Base-by-base conservation (phyloP, 2,329 filamentous ascomycete genomes). In the Dothidotthia symphoricarpi region DNA sequence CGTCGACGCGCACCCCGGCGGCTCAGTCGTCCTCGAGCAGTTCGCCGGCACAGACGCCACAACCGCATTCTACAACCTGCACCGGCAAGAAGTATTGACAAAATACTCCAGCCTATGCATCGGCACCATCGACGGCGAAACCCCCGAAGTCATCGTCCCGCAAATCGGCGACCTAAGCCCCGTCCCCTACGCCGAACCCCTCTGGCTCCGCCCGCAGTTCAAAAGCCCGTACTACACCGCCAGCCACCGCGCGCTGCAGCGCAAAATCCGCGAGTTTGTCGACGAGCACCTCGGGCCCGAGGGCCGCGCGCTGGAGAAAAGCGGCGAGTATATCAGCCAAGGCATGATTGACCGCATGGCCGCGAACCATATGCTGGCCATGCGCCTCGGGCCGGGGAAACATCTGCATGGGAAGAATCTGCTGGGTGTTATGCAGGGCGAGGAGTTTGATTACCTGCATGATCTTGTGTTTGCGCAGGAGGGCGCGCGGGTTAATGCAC, bases 361-460 rank as follows among this genome's bases (percentile, higher is more conserved):
- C n/a, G 74, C 78, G 57, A 75, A 76, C 16, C 83, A 86, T 42
- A 71, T 94, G 28, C 69, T 93, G 30, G 87, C 87, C 54, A 91
- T 93, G 86, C 81, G 87, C 11, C 69, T 94, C 31, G 88, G 88
- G 0, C 88, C 88, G 0, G 88, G 88, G 10, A 86, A 86, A 69
- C 88, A 94, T 66, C 69, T 94, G 35, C 80, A 89, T 57, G 85
- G 85, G 14, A 76, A 83, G 24, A 73, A 76, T 12, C 68, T 94
- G 26, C 68, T 91, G 37, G 77, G 75, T 43, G 86, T 86, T 29
- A 83, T 75, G 37, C 79, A 86, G 59, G 85, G 85, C 34, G 81
- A 88, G 65, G 83, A 90, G 46, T 94, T 90, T 55, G 87, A 94
- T 65, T 90, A 89, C 67, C 87, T 94, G 68, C 87, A 93, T 65